These are phyloP conservation scores for Trypanosoma rangeli DNA, from an alignment of 208 protist species.

Conservation along the genomic window DNA sequence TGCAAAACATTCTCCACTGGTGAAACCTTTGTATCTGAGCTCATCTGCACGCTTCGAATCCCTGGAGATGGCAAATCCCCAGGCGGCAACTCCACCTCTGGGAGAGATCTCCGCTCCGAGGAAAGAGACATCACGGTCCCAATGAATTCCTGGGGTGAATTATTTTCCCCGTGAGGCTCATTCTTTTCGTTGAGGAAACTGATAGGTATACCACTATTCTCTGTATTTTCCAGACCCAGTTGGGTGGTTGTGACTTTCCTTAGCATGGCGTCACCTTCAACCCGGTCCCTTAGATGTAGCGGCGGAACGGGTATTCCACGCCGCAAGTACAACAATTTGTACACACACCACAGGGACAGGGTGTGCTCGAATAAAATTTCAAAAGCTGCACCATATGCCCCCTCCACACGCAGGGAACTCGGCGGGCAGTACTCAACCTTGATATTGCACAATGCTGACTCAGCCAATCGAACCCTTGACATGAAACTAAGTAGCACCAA, in stretches of 20 bases:
- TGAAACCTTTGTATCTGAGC: neutral
- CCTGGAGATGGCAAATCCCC: neutral
- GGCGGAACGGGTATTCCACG: slow-evolving; percentile 6
- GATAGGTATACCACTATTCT: neutral
- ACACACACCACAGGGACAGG: slow-evolving; percentile 10
- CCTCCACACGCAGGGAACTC: slow-evolving; percentile 13
- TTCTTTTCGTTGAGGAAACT: no score
- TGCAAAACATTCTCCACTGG: neutral
- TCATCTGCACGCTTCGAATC: neutral
- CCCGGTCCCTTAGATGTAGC: neutral
- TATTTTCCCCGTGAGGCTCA: neutral
- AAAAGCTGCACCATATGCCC: slow-evolving; percentile 12
- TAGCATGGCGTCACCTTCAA: slow-evolving; percentile 1
- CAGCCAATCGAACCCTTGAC: slow-evolving; percentile 21
- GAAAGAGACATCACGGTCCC: neutral
- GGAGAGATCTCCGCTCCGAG: neutral
- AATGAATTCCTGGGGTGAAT: neutral
- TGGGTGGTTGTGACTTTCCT: neutral
- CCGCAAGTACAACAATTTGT: slow-evolving; percentile 26
- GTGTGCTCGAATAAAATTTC: slow-evolving; percentile 23
- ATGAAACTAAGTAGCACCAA: slow-evolving; percentile 29
- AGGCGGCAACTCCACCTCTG: neutral
- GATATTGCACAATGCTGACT: slow-evolving; percentile 10
- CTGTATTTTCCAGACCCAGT: neutral
- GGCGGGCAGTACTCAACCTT: slow-evolving; percentile 7